Base-by-base conservation (phyloP, 2,329 filamentous ascomycete genomes). In the Beauveria medogensis region DNA sequence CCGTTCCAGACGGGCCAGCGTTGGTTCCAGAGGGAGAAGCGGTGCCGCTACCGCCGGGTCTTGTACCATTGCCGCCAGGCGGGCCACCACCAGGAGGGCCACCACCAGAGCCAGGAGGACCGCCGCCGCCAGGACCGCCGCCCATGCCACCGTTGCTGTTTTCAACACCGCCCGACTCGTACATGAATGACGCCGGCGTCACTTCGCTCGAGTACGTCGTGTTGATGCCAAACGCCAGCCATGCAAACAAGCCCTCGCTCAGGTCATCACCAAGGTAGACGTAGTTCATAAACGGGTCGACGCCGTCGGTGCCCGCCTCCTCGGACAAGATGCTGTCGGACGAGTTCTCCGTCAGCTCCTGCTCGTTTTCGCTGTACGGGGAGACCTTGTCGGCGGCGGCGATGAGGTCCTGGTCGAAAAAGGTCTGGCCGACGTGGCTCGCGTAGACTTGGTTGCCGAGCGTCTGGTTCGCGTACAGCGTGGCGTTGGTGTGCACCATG, bases 391-490 rank as follows among this genome's bases (percentile, higher is more conserved):
- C 81, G 52, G 86, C 82, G 24, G 74, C 68, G 5, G 70, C 63
- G 63, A 84, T 78, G 40, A 88, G 78, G 59, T 77, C 75, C 67
- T 86, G 80, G 70, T 86, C 82, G 68, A 86, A 83, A 74, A 85
- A 88, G 59, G 85, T 71, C 70, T 88, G 84, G n/a, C 85, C 84
- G 34, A 87, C 78, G 70, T 88, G 83, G 9, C 82, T 80, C 58
- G 82, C 77, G 40, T 72, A 72, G 48, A 69, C 70, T 0, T 72
- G 68, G 34, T 68, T 69, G 22, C 69, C 69, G 5, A 76, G 69
- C 1, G 74, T 75, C 40, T 69, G 63, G 65, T 76, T 75, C 37
- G 65, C 52, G 18, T 69, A 64, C 3, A 70, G 62, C 9, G 71
- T 71, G 3, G 71, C 71, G 55, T 74, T 74, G 53, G 70, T 66